Evolutionary conservation across 225 moss, liverwort and hornwort species (phyloP).

Genomic region (Marchantia paleacea): DNA sequence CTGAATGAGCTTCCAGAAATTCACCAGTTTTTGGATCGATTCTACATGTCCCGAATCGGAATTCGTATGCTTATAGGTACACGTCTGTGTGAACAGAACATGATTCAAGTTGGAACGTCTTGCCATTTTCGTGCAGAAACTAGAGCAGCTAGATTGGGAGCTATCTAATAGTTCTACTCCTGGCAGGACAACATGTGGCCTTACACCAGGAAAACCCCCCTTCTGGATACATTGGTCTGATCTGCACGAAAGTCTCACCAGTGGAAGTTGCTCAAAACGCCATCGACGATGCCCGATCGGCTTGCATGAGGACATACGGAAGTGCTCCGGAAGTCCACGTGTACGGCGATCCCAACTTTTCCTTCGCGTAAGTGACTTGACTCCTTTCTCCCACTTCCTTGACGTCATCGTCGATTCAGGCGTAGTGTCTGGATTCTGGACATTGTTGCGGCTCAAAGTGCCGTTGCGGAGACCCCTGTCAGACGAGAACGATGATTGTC

Average conservation of each 20-base stretch:
- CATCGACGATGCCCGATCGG: constrained; percentile 87
- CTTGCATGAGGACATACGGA: constrained; percentile 93
- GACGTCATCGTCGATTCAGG: neutral
- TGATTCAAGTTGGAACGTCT: neutral
- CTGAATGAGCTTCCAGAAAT: constrained; percentile 89
- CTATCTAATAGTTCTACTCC: constrained; percentile 5
- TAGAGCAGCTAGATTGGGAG: neutral
- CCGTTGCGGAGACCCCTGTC: no score
- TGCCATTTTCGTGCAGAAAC: neutral
- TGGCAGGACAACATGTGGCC: constrained; percentile 84
- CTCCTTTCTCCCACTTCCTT: neutral
- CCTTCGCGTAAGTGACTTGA: constrained; percentile 57
- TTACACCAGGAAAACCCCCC: constrained; percentile 63
- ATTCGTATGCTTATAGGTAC: constrained; percentile 92
- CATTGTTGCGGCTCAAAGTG: no score
- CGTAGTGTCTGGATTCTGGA: no score
- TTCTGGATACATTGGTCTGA: constrained; percentile 71
- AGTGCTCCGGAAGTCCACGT: constrained; percentile 87
- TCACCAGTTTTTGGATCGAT: constrained; percentile 81
- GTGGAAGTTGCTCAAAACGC: constrained; percentile 83
- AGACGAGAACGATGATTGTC: no score
- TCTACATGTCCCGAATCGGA: constrained; percentile 92
- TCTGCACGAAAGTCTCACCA: constrained; percentile 69
- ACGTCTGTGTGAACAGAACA: neutral
- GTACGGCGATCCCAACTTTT: constrained; percentile 73